Conservation (phyloP, 129 eudicot species). For the Ambrosia trifida region DNA sequence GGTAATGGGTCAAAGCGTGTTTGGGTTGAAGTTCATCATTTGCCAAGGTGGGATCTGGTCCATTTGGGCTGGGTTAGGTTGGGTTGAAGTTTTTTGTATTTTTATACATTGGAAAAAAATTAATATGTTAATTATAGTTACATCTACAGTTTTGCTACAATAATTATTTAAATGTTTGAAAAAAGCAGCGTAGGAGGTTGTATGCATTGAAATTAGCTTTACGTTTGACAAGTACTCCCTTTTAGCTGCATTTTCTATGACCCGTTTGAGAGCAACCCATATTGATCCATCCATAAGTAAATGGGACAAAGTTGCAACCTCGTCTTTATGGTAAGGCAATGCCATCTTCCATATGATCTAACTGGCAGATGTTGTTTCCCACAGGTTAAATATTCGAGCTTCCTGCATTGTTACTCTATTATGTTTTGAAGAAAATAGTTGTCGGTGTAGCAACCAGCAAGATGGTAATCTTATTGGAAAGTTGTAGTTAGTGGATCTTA, state of each 20-base stretch:
- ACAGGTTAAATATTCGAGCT: not conserved
- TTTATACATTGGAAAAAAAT: too few species aligned
- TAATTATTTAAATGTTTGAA: too few species aligned
- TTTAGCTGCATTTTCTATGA: not conserved
- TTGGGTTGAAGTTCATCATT: too few species aligned
- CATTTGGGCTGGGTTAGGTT: too few species aligned
- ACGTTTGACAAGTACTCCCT: not conserved
- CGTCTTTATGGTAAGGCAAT: not conserved
- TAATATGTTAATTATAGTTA: too few species aligned
- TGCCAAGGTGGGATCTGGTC: too few species aligned
- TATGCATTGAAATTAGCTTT: not conserved
- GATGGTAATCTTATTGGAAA: constrained; percentile 13
- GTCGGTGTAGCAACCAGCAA: not conserved
- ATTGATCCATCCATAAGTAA: not conserved
- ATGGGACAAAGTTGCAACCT: not conserved
- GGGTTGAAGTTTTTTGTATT: too few species aligned
- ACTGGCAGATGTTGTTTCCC: not conserved
- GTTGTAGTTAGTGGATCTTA: constrained; percentile 24
- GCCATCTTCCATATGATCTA: not conserved
- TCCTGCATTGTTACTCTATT: not conserved
- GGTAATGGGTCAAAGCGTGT: too few species aligned
- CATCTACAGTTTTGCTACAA: too few species aligned
- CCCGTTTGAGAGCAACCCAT: not conserved
- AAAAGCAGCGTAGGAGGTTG: too few species aligned
- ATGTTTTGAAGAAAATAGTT: not conserved